These are phyloP conservation scores for Hygrophila difformis DNA, from an alignment of 257 asterid genomes.

Conservation along the genomic window DNA sequence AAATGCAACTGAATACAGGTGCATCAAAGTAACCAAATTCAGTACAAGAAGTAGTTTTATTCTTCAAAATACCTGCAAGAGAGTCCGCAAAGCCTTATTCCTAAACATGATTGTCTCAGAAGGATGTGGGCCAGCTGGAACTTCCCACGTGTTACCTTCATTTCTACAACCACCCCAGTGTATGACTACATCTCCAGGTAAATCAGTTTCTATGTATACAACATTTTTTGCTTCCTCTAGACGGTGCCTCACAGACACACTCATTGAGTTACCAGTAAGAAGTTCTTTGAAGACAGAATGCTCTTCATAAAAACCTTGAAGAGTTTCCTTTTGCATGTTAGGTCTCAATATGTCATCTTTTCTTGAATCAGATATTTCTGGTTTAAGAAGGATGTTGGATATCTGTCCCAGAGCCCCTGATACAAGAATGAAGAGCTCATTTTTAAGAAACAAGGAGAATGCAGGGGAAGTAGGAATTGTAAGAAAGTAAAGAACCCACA, in stretches of 20 bases:
- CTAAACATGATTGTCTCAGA: slow-evolving; percentile 56
- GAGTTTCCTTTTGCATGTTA: slow-evolving; percentile 25
- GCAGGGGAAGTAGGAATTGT: slow-evolving; percentile 4
- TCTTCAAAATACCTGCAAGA: slow-evolving; percentile 44
- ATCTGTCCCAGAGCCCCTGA: slow-evolving; percentile 62
- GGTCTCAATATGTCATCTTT: slow-evolving; percentile 26
- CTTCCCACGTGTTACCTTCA: slow-evolving; percentile 58
- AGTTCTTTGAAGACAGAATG: slow-evolving; percentile 55
- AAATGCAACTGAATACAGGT: not conserved
- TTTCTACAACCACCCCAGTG: slow-evolving; percentile 93
- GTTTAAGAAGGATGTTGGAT: slow-evolving; percentile 41
- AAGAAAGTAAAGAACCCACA: slow-evolving; percentile 1
- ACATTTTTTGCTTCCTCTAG: slow-evolving; percentile 40
- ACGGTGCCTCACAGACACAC: slow-evolving; percentile 52
- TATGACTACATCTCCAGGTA: slow-evolving; percentile 73
- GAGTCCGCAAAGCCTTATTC: slow-evolving; percentile 77
- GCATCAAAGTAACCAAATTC: not conserved
- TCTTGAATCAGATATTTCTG: slow-evolving; percentile 35
- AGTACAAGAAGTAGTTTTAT: not conserved
- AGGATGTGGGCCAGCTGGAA: slow-evolving; percentile 82
- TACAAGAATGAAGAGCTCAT: slow-evolving; percentile 15
- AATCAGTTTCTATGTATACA: slow-evolving; percentile 72
- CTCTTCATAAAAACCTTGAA: slow-evolving; percentile 75
- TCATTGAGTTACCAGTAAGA: slow-evolving; percentile 33
- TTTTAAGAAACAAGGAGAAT: slow-evolving; percentile 7